Percentiles rank a stretch among this genome's conserved stretches.
Conservation (phyloP, 352 stramenopile species). For the Hyaloperonospora brassicae region DNA sequence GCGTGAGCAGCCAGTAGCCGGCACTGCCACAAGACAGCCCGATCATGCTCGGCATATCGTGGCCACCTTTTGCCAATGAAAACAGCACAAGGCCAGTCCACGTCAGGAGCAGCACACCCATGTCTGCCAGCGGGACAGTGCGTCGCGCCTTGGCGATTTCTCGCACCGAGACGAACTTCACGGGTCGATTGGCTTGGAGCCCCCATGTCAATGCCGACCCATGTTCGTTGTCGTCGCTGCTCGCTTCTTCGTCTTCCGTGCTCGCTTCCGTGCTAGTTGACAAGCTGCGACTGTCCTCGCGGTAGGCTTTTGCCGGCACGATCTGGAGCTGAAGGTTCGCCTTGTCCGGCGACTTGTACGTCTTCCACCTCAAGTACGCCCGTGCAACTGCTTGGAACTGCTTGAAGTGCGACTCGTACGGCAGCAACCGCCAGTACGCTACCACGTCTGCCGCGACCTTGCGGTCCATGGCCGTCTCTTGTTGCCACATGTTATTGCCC, state of each 20-base stretch:
- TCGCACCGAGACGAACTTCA: slow-evolving; percentile 32
- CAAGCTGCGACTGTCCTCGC: slow-evolving; percentile 22
- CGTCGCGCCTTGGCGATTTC: slow-evolving; percentile 48
- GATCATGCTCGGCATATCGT: slow-evolving; percentile 68
- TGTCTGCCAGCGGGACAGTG: slow-evolving; percentile 47
- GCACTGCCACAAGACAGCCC: slow-evolving; percentile 52
- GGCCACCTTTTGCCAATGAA: slow-evolving; percentile 70
- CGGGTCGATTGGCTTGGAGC: slow-evolving; percentile 29
- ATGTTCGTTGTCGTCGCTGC: slow-evolving; percentile 44
- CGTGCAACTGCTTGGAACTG: slow-evolving; percentile 55
- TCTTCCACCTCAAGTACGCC: slow-evolving; percentile 69
- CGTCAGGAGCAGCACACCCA: slow-evolving; percentile 63
- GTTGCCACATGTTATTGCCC: slow-evolving; percentile 58
- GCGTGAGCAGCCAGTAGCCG: slow-evolving; percentile 59
- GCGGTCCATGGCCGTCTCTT: slow-evolving; percentile 46
- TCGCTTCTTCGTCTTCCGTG: slow-evolving; percentile 34
- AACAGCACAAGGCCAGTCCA: slow-evolving; percentile 74
- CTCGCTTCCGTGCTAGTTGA: slow-evolving; percentile 26
- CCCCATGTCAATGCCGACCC: slow-evolving; percentile 45
- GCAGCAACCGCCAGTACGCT: slow-evolving; percentile 59
- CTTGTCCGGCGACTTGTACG: slow-evolving; percentile 37
- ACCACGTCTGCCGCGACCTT: slow-evolving; percentile 43
- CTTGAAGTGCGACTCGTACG: slow-evolving; percentile 60
- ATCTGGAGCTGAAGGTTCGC: slow-evolving; percentile 30
- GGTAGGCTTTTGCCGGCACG: slow-evolving; percentile 25